phyloP scores from a whole-genome alignment of 2,329 filamentous ascomycete genomes.

The Monosporascus sp. region DNA sequence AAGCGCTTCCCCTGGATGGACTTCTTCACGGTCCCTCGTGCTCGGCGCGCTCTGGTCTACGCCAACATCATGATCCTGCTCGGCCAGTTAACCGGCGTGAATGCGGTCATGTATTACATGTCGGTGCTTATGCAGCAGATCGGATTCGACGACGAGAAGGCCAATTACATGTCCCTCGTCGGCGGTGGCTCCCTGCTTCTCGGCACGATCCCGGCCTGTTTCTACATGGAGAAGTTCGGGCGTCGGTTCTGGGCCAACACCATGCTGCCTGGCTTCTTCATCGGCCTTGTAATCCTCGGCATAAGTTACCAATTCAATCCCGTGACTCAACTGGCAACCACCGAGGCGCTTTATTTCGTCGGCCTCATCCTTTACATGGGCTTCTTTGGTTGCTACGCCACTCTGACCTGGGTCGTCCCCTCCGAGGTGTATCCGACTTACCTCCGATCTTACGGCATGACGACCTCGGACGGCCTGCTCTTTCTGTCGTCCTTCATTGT shows the following conservation, averaged over 20 bases:
- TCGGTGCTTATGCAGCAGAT: slow-evolving; percentile 60
- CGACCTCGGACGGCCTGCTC: slow-evolving; percentile 59
- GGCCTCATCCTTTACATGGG: slow-evolving; percentile 64
- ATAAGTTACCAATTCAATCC: slow-evolving; percentile 53
- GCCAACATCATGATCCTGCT: slow-evolving; percentile 66
- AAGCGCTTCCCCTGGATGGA: slow-evolving; percentile 64
- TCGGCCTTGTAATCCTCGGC: slow-evolving; percentile 63
- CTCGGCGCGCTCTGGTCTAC: slow-evolving; percentile 60
- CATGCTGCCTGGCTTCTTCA: slow-evolving; percentile 67
- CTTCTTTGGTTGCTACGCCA: slow-evolving; percentile 63
- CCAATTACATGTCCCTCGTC: slow-evolving; percentile 71
- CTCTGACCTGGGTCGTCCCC: slow-evolving; percentile 60
- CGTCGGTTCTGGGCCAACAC: slow-evolving; percentile 69
- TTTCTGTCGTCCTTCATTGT: slow-evolving; percentile 69
- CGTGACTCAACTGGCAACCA: slow-evolving; percentile 37
- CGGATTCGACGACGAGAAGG: slow-evolving; percentile 55
- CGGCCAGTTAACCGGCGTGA: slow-evolving; percentile 66
- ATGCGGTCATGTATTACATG: slow-evolving; percentile 71
- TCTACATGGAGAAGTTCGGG: slow-evolving; percentile 67
- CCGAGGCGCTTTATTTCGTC: slow-evolving; percentile 58
- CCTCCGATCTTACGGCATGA: slow-evolving; percentile 69
- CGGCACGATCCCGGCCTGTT: slow-evolving; percentile 61
- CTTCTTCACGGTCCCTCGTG: slow-evolving; percentile 64
- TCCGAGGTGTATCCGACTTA: slow-evolving; percentile 69
- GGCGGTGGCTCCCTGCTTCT: slow-evolving; percentile 62